Evolutionary conservation across 2,329 filamentous ascomycete genomes (phyloP).

Genomic region (Basipetospora chlamydospora): DNA sequence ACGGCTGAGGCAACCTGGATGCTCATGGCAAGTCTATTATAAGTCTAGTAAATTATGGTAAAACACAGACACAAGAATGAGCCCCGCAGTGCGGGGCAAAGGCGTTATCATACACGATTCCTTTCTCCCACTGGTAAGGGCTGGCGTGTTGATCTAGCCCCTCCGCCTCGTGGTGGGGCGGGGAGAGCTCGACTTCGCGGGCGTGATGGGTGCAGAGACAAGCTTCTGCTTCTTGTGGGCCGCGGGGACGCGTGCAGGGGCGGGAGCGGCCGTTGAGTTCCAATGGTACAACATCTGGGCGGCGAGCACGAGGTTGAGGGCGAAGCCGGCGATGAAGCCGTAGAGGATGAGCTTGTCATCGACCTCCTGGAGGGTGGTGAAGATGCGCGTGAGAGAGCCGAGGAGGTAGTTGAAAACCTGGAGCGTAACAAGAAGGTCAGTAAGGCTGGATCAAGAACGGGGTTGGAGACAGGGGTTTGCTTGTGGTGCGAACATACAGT

Average conservation of each 20-base stretch:
- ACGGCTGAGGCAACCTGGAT: too few species aligned
- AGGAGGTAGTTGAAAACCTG: slow-evolving; percentile 97
- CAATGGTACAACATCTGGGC: slow-evolving; percentile 93
- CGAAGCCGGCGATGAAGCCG: slow-evolving; percentile 81
- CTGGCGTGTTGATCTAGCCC: too few species aligned
- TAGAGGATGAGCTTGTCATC: slow-evolving; percentile 94
- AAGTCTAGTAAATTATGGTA: too few species aligned
- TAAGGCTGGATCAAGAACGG: neutral
- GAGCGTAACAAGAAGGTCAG: too few species aligned
- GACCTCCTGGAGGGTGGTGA: slow-evolving; percentile 94
- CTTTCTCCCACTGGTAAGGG: too few species aligned
- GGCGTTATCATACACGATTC: too few species aligned
- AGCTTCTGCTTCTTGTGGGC: slow-evolving; percentile 24
- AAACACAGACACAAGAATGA: too few species aligned
- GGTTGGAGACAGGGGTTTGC: slow-evolving; percentile 6
- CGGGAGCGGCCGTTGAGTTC: slow-evolving; percentile 53
- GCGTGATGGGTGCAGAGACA: slow-evolving; percentile 13
- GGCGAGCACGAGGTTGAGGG: slow-evolving; percentile 76
- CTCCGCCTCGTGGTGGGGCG: slow-evolving; percentile 29
- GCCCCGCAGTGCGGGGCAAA: too few species aligned
- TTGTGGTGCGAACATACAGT: too few species aligned
- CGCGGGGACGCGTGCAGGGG: slow-evolving; percentile 19
- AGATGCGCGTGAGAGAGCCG: slow-evolving; percentile 86
- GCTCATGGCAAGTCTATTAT: too few species aligned
- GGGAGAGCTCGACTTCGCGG: slow-evolving; percentile 14